Evolutionary conservation across 1,284 basidiomycete species (phyloP), one percentile per base, ranked within the genome.

Genomic region (Coniophora puteana): DNA sequence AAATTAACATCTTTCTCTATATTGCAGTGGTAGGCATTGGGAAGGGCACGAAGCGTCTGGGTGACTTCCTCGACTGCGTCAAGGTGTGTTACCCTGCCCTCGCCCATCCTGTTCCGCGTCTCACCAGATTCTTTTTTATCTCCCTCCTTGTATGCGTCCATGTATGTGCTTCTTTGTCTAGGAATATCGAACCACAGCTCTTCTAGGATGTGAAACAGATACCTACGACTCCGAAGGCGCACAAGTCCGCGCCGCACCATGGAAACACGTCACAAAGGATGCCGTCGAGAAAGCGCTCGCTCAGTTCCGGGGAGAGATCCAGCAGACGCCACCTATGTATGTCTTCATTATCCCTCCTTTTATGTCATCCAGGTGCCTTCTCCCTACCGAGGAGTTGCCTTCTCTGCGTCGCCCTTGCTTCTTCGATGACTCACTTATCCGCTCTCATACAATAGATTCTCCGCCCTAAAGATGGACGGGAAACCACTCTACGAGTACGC

Each of bases 401-500:
- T n/a, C n/a, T 41, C 43, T 51, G 33, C 43, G 23, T 43, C 11
- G 41, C 20, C 40, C 14, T 27, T 10, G 14, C 10, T 14, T 14
- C 26, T 10, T 10, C 14, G 26, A 10, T 27, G 14, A 27, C 26
- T n/a, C n/a, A n/a, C n/a, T n/a, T n/a, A 27, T 27, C 14, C 26
- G n/a, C n/a, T n/a, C n/a, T n/a, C n/a, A n/a, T n/a, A 6, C 33
- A n/a, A n/a, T 45, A 97, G 93, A 60, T 99, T 95, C 66, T 99
- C 95, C 10, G 96, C 96, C 0, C 71, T 99, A 30, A 95, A 97
- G 63, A 99, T 99, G 91, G 93, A 99, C 53, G 96, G 96, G 2
- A 93, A 82, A 63, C 89, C 92, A 2, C 63, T 99, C 22, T 94
- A 99, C 62, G 95, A 99, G 56, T 99, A 99, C 59, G 96, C 96